Conservation (phyloP, 495 filamentous ascomycete genomes). For the Geoglossum glabrum region DNA sequence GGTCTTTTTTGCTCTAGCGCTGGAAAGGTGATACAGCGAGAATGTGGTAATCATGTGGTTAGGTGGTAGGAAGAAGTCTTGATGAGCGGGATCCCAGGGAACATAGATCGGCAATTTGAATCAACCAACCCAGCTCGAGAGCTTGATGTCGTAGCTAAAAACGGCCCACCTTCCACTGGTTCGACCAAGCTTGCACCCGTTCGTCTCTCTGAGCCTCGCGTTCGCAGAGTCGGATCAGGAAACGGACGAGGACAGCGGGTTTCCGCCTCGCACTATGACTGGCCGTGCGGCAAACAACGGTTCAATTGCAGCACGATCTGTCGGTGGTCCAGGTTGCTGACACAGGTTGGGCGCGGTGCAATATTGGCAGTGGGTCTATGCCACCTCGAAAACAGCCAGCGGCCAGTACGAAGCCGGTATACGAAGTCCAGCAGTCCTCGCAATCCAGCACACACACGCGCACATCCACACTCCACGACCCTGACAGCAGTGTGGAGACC, state of each 20-base stretch:
- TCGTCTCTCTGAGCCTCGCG: background rate
- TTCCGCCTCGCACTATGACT: background rate
- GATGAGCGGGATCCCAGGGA: background rate
- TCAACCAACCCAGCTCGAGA: background rate
- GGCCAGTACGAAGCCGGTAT: background rate
- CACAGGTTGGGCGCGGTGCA: background rate
- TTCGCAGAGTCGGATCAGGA: background rate
- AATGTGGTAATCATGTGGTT: constrained; percentile 1
- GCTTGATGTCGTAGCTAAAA: background rate
- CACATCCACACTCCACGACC: background rate
- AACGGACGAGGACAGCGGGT: background rate
- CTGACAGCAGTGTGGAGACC: background rate
- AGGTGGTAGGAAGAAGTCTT: background rate
- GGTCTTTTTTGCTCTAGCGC: background rate
- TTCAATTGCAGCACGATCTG: background rate
- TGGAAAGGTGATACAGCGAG: background rate
- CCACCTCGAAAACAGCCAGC: background rate
- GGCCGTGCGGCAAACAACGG: constrained; percentile 1
- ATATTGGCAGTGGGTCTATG: background rate
- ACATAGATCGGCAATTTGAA: constrained; percentile 1
- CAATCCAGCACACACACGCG: background rate
- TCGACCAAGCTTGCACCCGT: background rate
- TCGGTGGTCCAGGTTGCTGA: background rate
- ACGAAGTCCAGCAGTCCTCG: too few species aligned
- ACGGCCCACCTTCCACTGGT: background rate